Evolutionary conservation across 2,329 filamentous ascomycete genomes (phyloP), one percentile per base, ranked within the genome.

Genomic region (Tolypocladium nubicola): DNA sequence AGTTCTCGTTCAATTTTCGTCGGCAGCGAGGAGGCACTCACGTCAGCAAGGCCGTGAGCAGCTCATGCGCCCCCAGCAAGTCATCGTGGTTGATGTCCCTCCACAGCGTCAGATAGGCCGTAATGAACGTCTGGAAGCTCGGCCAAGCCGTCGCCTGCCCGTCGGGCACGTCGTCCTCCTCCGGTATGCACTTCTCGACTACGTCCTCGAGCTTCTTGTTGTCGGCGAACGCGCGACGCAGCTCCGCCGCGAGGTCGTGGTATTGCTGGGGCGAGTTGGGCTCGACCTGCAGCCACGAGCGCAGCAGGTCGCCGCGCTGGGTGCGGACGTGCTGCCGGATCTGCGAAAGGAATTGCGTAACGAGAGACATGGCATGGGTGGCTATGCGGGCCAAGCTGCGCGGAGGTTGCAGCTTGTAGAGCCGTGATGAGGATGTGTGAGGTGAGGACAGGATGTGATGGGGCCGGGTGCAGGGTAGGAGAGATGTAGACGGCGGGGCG

Each of bases 91-190:
- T 80, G 38, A 93, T 85, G 66, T 95, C 89, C 57, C 91, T 79
- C 76, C 93, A 83, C 65, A 92, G 96, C 50, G 81, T 76, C 61
- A 96, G 78, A 66, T 95, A 97, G 54, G 90, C 84, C 64, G 84
- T 87, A 70, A 95, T 83, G 67, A 96, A 95, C 2, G 84, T 80
- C 54, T 87, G 77, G 68, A 96, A 90, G 1, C 87, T 83, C 0
- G 84, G 82, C 90, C 90, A 96, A 0, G 81, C 78, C 9, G 86
- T 81, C 47, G 80, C 84, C 61, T 82, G 78, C 1, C 84, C 86
- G 55, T 88, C 83, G 0, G 78, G 76, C 2, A 83, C 79, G 47
- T 87, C 80, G 55, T 86, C 80, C 9, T 85, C 53, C 41, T 55
- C 47, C 3, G 86, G 85, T 1, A 93, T 76, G 13, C 80, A 75